These are phyloP conservation scores for Rhizoctonia solani DNA, from an alignment of 1,284 basidiomycete species.

Conservation along the genomic window DNA sequence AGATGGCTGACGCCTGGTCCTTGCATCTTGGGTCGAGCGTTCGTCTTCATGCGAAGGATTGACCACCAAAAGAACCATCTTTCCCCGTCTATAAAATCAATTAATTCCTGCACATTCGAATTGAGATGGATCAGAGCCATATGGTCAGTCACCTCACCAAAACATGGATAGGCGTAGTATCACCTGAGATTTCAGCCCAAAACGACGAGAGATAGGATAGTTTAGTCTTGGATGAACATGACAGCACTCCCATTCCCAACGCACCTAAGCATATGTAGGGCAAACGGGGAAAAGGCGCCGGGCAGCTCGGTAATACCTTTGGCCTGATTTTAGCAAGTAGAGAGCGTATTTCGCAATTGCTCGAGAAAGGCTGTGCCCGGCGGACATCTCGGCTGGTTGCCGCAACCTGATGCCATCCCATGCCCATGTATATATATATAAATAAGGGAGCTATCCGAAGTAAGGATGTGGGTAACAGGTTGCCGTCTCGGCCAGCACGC, in stretches of 20 bases:
- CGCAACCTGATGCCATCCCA: neutral
- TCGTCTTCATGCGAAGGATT: conserved; percentile 31
- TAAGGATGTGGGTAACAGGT: neutral
- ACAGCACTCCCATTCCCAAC: neutral
- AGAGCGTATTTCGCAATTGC: conserved; percentile 11
- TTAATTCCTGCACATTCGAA: conserved; percentile 9
- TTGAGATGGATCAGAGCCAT: neutral
- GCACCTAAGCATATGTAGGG: conserved; percentile 7
- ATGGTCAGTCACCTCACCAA: neutral
- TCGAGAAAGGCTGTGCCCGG: conserved; percentile 12
- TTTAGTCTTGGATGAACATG: conserved; percentile 1
- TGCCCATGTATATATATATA: neutral
- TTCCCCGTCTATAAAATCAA: conserved; percentile 13
- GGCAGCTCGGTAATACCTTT: conserved; percentile 28
- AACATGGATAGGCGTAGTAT: neutral
- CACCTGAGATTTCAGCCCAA: conserved; percentile 4
- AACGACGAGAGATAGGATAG: neutral
- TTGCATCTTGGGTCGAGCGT: neutral
- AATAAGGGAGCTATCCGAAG: neutral
- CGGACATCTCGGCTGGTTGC: conserved; percentile 25
- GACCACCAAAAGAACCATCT: conserved; percentile 29
- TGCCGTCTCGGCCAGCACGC: neutral
- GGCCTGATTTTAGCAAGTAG: neutral
- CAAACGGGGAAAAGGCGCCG: neutral
- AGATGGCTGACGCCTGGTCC: neutral